Evolutionary conservation across 257 asterid genomes (phyloP).

Genomic region (Leptodermis oblonga): DNA sequence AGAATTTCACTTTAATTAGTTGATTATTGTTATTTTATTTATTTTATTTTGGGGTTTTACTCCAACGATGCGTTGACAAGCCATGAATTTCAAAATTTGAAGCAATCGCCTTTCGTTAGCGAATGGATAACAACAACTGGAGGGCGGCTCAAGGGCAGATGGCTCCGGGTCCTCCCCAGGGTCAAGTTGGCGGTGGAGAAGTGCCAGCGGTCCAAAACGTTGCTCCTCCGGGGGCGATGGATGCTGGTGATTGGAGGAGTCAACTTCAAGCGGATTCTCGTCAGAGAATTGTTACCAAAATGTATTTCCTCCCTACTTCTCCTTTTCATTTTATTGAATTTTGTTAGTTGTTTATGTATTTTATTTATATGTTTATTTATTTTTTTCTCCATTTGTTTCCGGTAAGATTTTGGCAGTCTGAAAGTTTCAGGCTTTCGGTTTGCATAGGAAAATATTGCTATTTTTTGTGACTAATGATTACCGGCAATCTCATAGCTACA

Average conservation of each 20-base stretch:
- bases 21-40: no score
- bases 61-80: no score
- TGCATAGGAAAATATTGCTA: not conserved
- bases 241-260: no score
- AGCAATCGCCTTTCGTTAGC: no score
- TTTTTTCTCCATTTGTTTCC: not conserved
- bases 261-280: conserved; percentile 61
- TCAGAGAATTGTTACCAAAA: conserved; percentile 63
- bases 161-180: conserved; percentile 46
- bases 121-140: conserved; percentile 58
- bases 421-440: not conserved
- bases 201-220: conserved; percentile 31
- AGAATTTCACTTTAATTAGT: no score
- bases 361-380: no score
- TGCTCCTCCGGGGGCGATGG: conserved; percentile 28
- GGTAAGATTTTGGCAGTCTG: not conserved
- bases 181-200: conserved; percentile 44
- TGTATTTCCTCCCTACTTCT: conserved; percentile 25
- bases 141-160: conserved; percentile 51
- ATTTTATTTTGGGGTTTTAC: no score
- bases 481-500: not conserved
- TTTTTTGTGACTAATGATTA: not conserved
- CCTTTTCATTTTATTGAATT: not conserved
- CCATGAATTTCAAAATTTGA: no score
- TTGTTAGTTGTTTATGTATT: not conserved